Evolutionary conservation across 2,329 filamentous ascomycete species (phyloP), one percentile per base, ranked within the genome.

Genomic region (Didymella exigua): DNA sequence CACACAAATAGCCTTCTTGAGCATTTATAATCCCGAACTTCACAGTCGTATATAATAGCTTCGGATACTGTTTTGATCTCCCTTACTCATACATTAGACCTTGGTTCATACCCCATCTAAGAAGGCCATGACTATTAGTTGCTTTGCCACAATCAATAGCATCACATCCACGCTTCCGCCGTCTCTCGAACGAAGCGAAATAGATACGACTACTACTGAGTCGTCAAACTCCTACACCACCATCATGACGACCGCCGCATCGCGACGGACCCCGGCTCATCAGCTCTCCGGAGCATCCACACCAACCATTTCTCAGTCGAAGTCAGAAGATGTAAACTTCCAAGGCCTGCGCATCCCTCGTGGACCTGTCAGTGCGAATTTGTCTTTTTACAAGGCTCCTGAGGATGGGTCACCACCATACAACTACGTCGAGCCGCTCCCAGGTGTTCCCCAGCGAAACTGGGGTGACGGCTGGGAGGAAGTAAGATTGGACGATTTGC

Each of bases 401-500:
- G 65, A 65, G 34, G 67, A 69, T 31, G 66, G 67, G n/a, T 54
- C 67, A 2, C 63, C 66, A 33, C 67, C 68, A 23, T 56, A 70
- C 56, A 69, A 70, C 51, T 86, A 86, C 72, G 87, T 91, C 65
- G 86, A 90, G 60, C 72, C 77, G 8, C 85, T 84, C 0, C 84
- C 88, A 0, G 88, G 86, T 54, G 68, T 81, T 23, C 85, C 86
- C 0, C 82, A 85, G 67, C 82, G 82, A 60, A 96, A 96, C 81
- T 89, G 84, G 74, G 74, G 74, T 48, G 76, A 72, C 21, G 46
- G 61, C 27, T 71, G 66, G 8, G 79, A 85, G 19, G 70, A 80
- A 2, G 84, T 91, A 26, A 69, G 71, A 4, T 83, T 97, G 66
- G 78, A 81, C 58, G 92, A 97, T 76, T 82, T 93, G 65, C 89